These are phyloP conservation scores for Tetradesmus lagerheimii DNA, from an alignment of 139 green algal species.

Conservation along the genomic window DNA sequence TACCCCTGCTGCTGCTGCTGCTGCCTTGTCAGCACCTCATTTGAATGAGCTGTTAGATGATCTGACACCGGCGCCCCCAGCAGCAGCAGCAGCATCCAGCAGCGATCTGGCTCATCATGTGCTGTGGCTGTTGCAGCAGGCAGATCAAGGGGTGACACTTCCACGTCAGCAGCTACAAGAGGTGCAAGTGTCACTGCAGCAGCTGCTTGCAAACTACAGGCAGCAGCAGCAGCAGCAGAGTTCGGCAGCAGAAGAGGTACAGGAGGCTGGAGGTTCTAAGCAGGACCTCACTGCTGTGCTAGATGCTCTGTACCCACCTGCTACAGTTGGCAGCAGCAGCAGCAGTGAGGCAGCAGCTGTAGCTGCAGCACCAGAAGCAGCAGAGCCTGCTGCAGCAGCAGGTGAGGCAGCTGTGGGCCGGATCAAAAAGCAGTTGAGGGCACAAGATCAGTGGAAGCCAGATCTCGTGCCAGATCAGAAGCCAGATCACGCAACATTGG, in stretches of 20 bases:
- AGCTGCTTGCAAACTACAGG: not conserved
- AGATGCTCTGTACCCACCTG: not conserved
- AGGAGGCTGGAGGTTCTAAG: not conserved
- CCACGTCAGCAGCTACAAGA: constrained; percentile 30
- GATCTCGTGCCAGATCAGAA: not conserved
- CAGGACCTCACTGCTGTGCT: not conserved
- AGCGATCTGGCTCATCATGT: not conserved
- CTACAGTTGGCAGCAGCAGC: constrained; percentile 5
- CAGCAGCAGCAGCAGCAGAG: not conserved
- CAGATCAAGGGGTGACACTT: not conserved
- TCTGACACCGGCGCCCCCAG: not conserved
- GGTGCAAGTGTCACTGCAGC: not conserved
- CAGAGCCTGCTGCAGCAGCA: not conserved
- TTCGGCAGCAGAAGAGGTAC: constrained; percentile 4
- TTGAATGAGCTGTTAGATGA: not conserved
- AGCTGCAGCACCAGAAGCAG: not conserved
- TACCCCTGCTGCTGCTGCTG: not conserved
- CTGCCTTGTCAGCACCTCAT: not conserved
- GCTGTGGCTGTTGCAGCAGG: not conserved
- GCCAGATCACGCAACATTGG: not conserved
- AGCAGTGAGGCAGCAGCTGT: not conserved
- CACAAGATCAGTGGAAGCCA: not conserved
- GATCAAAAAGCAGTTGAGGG: not conserved
- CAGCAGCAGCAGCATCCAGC: constrained; percentile 13
- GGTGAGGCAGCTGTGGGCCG: not conserved